Conservation (phyloP, 208 protist species). For the Leishmania major region DNA sequence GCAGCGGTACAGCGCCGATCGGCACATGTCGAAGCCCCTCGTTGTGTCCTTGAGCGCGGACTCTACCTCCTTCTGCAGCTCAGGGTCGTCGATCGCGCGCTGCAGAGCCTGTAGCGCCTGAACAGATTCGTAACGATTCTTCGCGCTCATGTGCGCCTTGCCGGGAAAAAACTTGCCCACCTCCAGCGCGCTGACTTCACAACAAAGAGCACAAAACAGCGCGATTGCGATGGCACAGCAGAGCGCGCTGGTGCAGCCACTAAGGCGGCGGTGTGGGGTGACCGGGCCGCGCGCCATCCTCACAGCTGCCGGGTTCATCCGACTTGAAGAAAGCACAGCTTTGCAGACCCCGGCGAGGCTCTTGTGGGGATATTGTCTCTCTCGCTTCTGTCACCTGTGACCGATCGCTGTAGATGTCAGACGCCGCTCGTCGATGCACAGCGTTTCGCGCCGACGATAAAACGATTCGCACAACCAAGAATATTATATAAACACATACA, state of each 20-base stretch:
- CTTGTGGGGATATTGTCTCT: not conserved
- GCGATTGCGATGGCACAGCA: not conserved
- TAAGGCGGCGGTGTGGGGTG: not conserved
- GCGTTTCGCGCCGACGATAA: too few relatives aligned
- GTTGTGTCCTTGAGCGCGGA: slow-evolving; percentile 1
- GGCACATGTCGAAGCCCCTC: slow-evolving; percentile 4
- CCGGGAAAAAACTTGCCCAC: not conserved
- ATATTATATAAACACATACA: not conserved
- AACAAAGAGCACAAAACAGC: not conserved
- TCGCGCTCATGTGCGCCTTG: not conserved
- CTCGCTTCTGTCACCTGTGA: not conserved
- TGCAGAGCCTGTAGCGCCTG: not conserved
- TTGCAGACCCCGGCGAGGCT: not conserved
- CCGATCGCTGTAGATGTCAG: not conserved
- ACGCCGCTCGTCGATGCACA: not conserved
- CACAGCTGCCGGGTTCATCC: not conserved
- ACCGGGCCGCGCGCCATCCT: not conserved
- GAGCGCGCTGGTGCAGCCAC: not conserved
- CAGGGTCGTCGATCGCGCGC: not conserved
- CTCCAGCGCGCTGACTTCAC: not conserved
- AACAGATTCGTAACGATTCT: not conserved
- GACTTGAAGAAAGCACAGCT: not conserved
- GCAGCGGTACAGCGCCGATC: slow-evolving; percentile 16
- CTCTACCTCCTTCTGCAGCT: not conserved
- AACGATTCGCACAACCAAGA: too few relatives aligned